Evolutionary conservation across 192 early-diverging fungal species (phyloP).

Genomic region (Rhizophlyctis rosea): DNA sequence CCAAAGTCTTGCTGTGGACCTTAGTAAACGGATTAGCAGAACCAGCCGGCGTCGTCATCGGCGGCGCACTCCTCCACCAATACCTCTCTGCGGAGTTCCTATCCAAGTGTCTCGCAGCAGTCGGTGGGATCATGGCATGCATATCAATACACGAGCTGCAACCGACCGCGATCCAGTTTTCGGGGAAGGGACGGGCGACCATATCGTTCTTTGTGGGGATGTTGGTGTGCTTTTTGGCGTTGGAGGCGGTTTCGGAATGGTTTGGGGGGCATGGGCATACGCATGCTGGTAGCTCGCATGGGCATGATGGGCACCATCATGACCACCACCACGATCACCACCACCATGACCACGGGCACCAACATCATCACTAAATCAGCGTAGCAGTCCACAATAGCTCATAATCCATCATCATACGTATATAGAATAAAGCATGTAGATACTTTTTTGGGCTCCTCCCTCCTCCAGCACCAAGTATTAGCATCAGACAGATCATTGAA

Average conservation of each 20-base stretch:
- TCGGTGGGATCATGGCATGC: constrained; percentile 54
- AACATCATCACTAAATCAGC: too few species aligned
- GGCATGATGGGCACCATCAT: not conserved
- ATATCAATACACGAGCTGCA: constrained; percentile 54
- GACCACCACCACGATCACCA: constrained; percentile 3
- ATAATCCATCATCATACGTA: too few species aligned
- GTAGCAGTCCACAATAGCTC: too few species aligned
- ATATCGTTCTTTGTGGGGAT: constrained; percentile 44
- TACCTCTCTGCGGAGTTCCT: constrained; percentile 36
- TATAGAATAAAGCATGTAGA: too few species aligned
- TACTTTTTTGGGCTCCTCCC: too few species aligned
- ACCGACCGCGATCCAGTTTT: constrained; percentile 46
- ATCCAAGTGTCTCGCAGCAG: constrained; percentile 41
- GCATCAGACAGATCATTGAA: too few species aligned
- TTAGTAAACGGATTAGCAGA: constrained; percentile 51
- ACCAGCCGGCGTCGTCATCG: constrained; percentile 44
- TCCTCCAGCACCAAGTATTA: too few species aligned
- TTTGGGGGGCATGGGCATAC: constrained; percentile 31
- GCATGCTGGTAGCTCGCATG: too few species aligned
- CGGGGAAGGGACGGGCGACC: constrained; percentile 39
- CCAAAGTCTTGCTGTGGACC: constrained; percentile 45
- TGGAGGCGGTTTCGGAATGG: constrained; percentile 41
- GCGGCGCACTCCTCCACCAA: constrained; percentile 30
- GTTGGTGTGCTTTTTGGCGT: constrained; percentile 42
- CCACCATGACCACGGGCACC: not conserved